phyloP scores from a whole-genome alignment of 2,329 filamentous ascomycete genomes.

The Ophiostoma perfectum region DNA sequence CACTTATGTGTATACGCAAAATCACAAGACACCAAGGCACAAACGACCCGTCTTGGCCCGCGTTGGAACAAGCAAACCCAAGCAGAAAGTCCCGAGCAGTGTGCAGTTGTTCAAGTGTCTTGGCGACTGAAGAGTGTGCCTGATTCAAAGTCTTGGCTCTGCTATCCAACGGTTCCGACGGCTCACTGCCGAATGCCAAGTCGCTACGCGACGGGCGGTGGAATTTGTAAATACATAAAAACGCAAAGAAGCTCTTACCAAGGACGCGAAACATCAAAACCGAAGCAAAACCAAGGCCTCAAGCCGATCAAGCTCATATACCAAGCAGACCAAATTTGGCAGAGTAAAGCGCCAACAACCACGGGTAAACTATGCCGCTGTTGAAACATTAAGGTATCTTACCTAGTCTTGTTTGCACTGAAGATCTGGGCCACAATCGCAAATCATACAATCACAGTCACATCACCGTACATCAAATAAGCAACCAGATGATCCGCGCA shows the following conservation, averaged over 20 bases:
- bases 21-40: neutral
- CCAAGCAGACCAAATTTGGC: too few relatives aligned
- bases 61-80: slow-evolving; percentile 3
- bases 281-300: too few relatives aligned
- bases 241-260: too few relatives aligned
- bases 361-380: too few relatives aligned
- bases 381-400: too few relatives aligned
- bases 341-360: too few relatives aligned
- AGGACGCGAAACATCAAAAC: too few relatives aligned
- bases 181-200: slow-evolving; percentile 6
- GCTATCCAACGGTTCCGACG: neutral
- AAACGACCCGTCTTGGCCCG: neutral
- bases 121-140: neutral
- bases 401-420: neutral
- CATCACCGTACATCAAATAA: neutral
- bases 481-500: slow-evolving; percentile 10
- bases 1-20: too few relatives aligned
- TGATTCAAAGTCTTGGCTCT: neutral
- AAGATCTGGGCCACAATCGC: neutral
- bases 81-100: neutral
- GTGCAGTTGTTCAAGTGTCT: neutral
- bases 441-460: neutral
- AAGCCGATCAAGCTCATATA: too few relatives aligned
- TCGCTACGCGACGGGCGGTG: neutral
- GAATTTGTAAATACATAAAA: too few relatives aligned